Base-by-base conservation (phyloP, 1,284 basidiomycete genomes). In the Agroathelia rolfsii region DNA sequence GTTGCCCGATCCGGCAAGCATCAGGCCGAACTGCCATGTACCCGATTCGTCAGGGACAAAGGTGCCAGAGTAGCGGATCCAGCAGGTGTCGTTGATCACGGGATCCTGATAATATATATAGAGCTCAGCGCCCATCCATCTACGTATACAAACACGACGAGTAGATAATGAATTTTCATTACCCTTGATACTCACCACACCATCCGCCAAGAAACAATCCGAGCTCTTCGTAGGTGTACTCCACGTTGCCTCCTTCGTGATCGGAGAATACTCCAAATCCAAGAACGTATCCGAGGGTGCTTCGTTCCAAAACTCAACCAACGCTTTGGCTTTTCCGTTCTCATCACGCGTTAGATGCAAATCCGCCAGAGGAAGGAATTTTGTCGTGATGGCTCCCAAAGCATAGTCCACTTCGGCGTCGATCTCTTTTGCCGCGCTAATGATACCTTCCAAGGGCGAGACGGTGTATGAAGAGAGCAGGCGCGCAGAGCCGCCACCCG, bases 401-500 rank as follows among this genome's bases (percentile, higher is more conserved):
- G 54, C 44, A 36, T 61, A 63, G 1, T 40, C 48, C 27, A 64
- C 56, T 18, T 59, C 46, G 12, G 54, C 52, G 12, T 53, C 58
- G 12, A 56, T 39, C n/a, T 61, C 57, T 39, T 63, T 56, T 0
- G 55, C 60, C 2, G 50, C 58, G 0, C 44, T 46, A 3, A 37
- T 43, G 36, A 76, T 66, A 3, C 66, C 73, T 34, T 72, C 58
- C 28, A 67, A 57, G 8, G 69, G 67, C 2, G 67, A 64, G 13
- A 69, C 56, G 3, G 61, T 55, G 46, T 65, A 73, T 5, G 61
- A 58, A 6, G 65, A 51, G 22, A 58, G 47, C 14, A 75, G 55
- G 3, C 55, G 48, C 6, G 70, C 72, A 17, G 63, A 67, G 5
- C 72, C 72, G 19, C 72, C 73, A 16, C 72, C 72, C 10, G 66